Conservation (phyloP, 495 filamentous ascomycete genomes). For the Penicillium arizonense region DNA sequence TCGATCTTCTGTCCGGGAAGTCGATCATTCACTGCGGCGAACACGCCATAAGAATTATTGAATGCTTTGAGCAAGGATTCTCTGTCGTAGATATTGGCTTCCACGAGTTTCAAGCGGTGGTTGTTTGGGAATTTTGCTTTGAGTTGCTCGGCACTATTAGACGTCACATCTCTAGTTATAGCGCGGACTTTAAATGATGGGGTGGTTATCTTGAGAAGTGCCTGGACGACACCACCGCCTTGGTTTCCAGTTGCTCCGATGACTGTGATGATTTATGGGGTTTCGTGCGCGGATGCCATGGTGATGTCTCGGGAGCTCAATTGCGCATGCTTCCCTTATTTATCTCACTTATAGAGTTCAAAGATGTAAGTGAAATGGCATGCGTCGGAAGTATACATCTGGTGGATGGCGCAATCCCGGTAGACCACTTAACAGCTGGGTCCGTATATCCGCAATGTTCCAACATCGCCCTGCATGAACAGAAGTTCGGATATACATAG, state of each 20-base stretch:
- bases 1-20: conserved; percentile 3
- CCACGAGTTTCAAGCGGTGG: conserved; percentile 1
- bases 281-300: neutral
- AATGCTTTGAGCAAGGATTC: conserved; percentile 25
- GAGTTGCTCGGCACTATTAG: conserved; percentile 1
- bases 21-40: conserved; percentile 31
- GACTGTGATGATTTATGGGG: conserved; percentile 27
- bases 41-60: conserved; percentile 31
- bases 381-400: too few species aligned
- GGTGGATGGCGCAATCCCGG: too few species aligned
- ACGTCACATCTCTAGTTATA: conserved; percentile 40
- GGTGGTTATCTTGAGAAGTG: conserved; percentile 18
- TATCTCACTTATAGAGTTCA: too few species aligned
- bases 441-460: too few species aligned
- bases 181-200: conserved; percentile 36
- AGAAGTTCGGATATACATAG: too few species aligned
- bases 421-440: too few species aligned
- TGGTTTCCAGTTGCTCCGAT: conserved; percentile 49
- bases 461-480: too few species aligned
- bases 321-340: too few species aligned
- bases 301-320: too few species aligned
- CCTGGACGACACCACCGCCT: conserved; percentile 38
- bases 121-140: conserved; percentile 2
- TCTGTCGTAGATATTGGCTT: conserved; percentile 22
- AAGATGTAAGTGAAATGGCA: too few species aligned